Evolutionary conservation across 1,284 basidiomycete species (phyloP).

Genomic region (Pseudozyma sp.): DNA sequence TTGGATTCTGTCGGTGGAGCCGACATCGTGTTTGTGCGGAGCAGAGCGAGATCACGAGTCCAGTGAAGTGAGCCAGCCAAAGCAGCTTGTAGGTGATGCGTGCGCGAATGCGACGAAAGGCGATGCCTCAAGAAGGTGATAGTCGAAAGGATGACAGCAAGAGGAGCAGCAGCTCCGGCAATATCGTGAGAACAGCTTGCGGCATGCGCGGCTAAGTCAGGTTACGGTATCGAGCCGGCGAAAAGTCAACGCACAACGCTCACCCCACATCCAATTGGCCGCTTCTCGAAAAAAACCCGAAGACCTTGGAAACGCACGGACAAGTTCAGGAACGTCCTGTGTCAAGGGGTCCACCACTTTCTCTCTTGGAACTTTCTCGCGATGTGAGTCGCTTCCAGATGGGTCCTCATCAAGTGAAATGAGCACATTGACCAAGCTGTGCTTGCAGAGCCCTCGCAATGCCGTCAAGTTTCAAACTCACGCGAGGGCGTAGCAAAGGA

Average conservation of each 20-base stretch:
- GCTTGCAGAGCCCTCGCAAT: too few relatives aligned
- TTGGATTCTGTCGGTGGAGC: slow-evolving; percentile 11
- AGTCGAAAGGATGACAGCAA: not conserved
- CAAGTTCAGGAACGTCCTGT: too few relatives aligned
- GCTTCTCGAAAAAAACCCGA: too few relatives aligned
- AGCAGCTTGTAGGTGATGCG: slow-evolving; percentile 6
- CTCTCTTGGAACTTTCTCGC: too few relatives aligned
- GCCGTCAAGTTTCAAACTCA: too few relatives aligned
- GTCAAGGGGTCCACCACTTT: too few relatives aligned
- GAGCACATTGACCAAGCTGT: too few relatives aligned
- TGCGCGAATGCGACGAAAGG: slow-evolving; percentile 1
- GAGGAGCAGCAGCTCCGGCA: slow-evolving; percentile 8
- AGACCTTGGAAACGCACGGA: too few relatives aligned
- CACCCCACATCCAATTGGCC: not conserved
- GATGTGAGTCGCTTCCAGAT: too few relatives aligned
- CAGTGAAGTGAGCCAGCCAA: slow-evolving; percentile 4
- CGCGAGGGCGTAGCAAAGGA: too few relatives aligned
- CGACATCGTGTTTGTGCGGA: slow-evolving; percentile 9
- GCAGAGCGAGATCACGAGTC: not conserved
- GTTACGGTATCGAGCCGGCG: slow-evolving; percentile 1
- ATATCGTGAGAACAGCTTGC: slow-evolving; percentile 1
- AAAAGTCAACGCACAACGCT: slow-evolving; percentile 14
- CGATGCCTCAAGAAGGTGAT: slow-evolving; percentile 2
- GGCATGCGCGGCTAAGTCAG: slow-evolving; percentile 11
- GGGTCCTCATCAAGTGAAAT: too few relatives aligned